These are phyloP conservation scores for Botrytis aclada DNA, from an alignment of 2,329 filamentous ascomycete species.

Conservation along the genomic window DNA sequence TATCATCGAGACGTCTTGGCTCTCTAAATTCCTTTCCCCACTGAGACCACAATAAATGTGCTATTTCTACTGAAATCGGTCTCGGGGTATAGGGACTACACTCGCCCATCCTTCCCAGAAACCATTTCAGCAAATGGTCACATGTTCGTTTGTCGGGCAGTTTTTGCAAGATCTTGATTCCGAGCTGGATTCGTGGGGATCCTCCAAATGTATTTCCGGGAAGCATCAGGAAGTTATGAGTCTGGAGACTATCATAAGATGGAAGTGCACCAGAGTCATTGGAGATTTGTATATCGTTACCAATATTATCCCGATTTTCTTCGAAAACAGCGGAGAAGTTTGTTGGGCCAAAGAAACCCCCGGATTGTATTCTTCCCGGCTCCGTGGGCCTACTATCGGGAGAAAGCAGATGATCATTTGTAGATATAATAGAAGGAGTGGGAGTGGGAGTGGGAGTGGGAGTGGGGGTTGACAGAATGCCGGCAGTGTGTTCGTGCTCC, in stretches of 20 bases:
- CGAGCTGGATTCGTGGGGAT: slow-evolving; percentile 31
- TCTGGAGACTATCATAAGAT: slow-evolving; percentile 30
- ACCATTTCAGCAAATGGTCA: slow-evolving; percentile 32
- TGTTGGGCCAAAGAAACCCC: slow-evolving; percentile 34
- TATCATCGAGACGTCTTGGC: slow-evolving; percentile 26
- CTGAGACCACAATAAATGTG: slow-evolving; percentile 30
- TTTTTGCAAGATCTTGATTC: slow-evolving; percentile 31
- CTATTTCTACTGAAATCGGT: slow-evolving; percentile 21
- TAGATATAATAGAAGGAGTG: background rate
- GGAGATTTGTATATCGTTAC: slow-evolving; percentile 31
- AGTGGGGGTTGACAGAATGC: slow-evolving; percentile 7
- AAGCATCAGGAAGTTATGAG: slow-evolving; percentile 35
- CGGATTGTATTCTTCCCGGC: slow-evolving; percentile 10
- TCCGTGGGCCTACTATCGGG: slow-evolving; percentile 10
- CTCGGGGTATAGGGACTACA: slow-evolving; percentile 22
- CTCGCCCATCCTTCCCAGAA: slow-evolving; percentile 26
- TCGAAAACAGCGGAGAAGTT: slow-evolving; percentile 37
- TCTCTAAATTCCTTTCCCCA: slow-evolving; percentile 29
- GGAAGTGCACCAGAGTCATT: slow-evolving; percentile 27
- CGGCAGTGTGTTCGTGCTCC: background rate
- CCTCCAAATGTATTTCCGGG: slow-evolving; percentile 25
- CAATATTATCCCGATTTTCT: slow-evolving; percentile 33
- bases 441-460: background rate
- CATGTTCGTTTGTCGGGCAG: slow-evolving; percentile 33
- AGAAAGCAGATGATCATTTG: background rate